Percentiles rank a stretch among this genome's conserved stretches.
Evolutionary conservation across 176 grass and related monocot genomes (phyloP).

Genomic region (Aegilops tauschii): DNA sequence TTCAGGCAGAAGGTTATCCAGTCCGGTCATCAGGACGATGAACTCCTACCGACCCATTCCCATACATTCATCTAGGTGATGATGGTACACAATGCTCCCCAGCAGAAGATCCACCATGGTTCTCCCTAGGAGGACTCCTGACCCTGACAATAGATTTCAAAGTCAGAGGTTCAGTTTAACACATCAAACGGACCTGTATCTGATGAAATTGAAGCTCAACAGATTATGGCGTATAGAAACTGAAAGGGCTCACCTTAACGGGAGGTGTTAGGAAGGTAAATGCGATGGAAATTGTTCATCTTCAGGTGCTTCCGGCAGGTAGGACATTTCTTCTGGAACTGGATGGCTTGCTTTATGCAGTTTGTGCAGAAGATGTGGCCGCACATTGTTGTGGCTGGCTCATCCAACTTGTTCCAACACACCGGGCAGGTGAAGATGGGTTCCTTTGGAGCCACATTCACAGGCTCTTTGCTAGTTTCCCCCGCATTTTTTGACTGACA

Average conservation of each 20-base stretch:
- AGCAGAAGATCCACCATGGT: not conserved
- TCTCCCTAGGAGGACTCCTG: not conserved
- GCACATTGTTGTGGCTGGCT: slow-evolving; percentile 77
- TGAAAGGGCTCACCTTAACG: slow-evolving; percentile 31
- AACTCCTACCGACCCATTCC: not conserved
- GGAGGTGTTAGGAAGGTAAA: slow-evolving; percentile 64
- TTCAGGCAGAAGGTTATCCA: not conserved
- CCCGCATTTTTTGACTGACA: slow-evolving; percentile 21
- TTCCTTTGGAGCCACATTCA: slow-evolving; percentile 48
- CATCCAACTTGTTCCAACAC: slow-evolving; percentile 71
- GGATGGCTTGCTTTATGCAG: slow-evolving; percentile 80
- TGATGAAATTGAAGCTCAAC: not conserved
- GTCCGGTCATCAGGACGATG: not conserved
- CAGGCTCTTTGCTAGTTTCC: slow-evolving; percentile 35
- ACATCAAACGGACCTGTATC: not conserved
- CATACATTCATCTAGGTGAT: not conserved
- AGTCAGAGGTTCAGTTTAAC: not conserved
- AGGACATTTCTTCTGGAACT: slow-evolving; percentile 87
- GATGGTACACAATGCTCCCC: not conserved
- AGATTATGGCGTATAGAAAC: not conserved
- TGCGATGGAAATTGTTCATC: slow-evolving; percentile 62
- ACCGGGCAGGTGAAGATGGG: slow-evolving; percentile 70
- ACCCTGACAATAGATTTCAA: slow-evolving; percentile 4
- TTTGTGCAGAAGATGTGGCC: slow-evolving; percentile 77
- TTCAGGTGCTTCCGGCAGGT: slow-evolving; percentile 68